Conservation (phyloP, 2,329 filamentous ascomycete genomes). For the Epichloe brachyelytri region DNA sequence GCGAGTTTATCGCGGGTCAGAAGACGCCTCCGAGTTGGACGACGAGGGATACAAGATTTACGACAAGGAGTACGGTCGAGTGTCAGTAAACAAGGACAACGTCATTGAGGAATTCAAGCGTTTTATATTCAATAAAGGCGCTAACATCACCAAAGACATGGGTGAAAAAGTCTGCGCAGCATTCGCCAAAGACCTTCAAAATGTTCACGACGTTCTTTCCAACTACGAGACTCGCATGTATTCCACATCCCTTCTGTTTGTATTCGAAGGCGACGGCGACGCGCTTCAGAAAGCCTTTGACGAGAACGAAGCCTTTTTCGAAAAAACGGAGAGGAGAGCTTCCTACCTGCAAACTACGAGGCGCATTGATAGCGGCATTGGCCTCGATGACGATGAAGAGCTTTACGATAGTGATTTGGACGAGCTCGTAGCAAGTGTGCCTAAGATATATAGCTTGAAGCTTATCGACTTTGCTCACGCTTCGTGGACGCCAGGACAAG, state of each 20-base stretch:
- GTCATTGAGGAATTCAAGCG: conserved; percentile 39
- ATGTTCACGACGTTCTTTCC: conserved; percentile 39
- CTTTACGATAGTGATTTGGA: conserved; percentile 33
- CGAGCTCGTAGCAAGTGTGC: conserved; percentile 31
- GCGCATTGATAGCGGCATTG: conserved; percentile 44
- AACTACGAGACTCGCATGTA: conserved; percentile 50
- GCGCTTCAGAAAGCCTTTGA: conserved; percentile 39
- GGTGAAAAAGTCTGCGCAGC: conserved; percentile 40
- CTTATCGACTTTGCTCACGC: conserved; percentile 98
- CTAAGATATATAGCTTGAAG: conserved; percentile 65
- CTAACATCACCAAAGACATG: conserved; percentile 46
- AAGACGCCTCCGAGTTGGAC: conserved; percentile 37
- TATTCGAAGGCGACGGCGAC: conserved; percentile 50
- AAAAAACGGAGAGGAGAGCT: conserved; percentile 32
- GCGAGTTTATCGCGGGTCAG: conserved; percentile 46
- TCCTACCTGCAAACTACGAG: conserved; percentile 22
- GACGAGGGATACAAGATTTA: conserved; percentile 45
- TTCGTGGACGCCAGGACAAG: conserved; percentile 64
- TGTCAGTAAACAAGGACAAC: conserved; percentile 38
- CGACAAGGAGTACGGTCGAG: conserved; percentile 49
- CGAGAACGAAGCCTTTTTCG: conserved; percentile 37
- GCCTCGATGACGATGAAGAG: conserved; percentile 27
- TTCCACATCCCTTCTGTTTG: conserved; percentile 48
- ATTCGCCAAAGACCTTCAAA: conserved; percentile 40
- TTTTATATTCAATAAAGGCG: conserved; percentile 45